Base-by-base conservation (phyloP, 2,329 filamentous ascomycete species). In the Cordyceps fumosorosea region DNA sequence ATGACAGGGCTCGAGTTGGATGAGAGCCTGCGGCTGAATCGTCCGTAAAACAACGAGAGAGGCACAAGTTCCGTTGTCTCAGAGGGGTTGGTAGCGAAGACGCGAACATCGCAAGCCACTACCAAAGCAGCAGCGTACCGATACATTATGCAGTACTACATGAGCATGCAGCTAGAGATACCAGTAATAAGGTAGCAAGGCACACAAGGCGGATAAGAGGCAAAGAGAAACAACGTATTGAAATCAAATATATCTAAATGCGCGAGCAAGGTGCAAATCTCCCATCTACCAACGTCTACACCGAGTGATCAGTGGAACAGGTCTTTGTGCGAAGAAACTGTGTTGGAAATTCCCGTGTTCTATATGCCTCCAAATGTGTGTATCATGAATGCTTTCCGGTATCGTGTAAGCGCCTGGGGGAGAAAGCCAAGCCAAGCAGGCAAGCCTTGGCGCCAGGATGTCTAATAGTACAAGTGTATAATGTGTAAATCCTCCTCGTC, bases 401-500 rank as follows among this genome's bases (percentile, higher is more conserved):
- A 45, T 55, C 58, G 44, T 55, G 58, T 42, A 61, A 58, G 50
- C 45, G 50, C 51, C 51, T 50, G 44, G 20, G 8, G 26, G 10
- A 22, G 20, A 11, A 20, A 42, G 22, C 32, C 37, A 20, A 37
- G 40, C 56, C 50, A 60, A 53, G 14, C 44, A 29, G 4, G 24
- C 29, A 16, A 26, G 50, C 24, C n/a, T 40, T 26, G 45, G 11
- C 18, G 16, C 57, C 26, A 53, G 50, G 24, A 44, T 29, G 18
- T 62, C 60, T 62, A 62, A 48, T 62, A 62, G 53, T 62, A 62
- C 60, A 62, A 48, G 60, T 47, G 57, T 60, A 53, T 60, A 60
- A 34, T 57, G 57, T 54, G 57, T 45, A 42, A 53, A 47, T 54
- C 50, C 57, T 60, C 50, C 57, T 60, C 42, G 18, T 22, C 24